These are phyloP conservation scores for Cubamyces lactineus DNA, from an alignment of 768 basidiomycete species.

Conservation along the genomic window DNA sequence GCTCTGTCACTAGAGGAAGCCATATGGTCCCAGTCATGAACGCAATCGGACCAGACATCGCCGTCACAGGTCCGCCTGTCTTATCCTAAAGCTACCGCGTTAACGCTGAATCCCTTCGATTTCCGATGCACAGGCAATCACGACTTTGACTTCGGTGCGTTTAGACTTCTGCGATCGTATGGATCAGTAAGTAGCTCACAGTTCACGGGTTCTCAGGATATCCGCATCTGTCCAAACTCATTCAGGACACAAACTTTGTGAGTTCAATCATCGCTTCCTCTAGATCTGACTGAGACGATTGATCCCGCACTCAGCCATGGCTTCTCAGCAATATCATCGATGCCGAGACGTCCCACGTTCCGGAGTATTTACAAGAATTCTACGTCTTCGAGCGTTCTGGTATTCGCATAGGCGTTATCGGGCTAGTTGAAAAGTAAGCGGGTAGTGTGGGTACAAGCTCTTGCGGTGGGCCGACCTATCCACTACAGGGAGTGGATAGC, in stretches of 20 bases:
- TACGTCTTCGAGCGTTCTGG: constrained; percentile 71
- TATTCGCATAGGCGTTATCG: constrained; percentile 77
- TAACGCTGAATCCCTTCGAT: neutral
- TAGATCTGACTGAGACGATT: neutral
- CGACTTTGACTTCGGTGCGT: constrained; percentile 84
- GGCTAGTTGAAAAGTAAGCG: constrained; percentile 81
- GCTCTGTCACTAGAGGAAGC: constrained; percentile 84
- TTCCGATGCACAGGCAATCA: constrained; percentile 68
- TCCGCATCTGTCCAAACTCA: constrained; percentile 65
- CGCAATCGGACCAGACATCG: constrained; percentile 73
- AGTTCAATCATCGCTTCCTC: constrained; percentile 27
- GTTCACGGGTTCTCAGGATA: constrained; percentile 46
- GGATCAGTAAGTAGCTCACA: neutral
- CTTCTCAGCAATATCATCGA: constrained; percentile 87
- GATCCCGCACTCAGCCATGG: constrained; percentile 66
- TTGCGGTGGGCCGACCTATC: neutral
- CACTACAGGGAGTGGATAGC: constrained; percentile 79
- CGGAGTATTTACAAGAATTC: constrained; percentile 63
- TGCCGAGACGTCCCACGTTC: constrained; percentile 60
- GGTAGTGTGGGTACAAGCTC: neutral
- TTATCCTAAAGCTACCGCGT: neutral
- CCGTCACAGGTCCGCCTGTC: constrained; percentile 67
- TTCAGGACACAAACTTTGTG: constrained; percentile 76
- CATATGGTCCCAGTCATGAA: constrained; percentile 95
- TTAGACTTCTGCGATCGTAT: neutral